phyloP scores from a whole-genome alignment of 1,139 yeast genomes.

The Kodamaea alishanica region DNA sequence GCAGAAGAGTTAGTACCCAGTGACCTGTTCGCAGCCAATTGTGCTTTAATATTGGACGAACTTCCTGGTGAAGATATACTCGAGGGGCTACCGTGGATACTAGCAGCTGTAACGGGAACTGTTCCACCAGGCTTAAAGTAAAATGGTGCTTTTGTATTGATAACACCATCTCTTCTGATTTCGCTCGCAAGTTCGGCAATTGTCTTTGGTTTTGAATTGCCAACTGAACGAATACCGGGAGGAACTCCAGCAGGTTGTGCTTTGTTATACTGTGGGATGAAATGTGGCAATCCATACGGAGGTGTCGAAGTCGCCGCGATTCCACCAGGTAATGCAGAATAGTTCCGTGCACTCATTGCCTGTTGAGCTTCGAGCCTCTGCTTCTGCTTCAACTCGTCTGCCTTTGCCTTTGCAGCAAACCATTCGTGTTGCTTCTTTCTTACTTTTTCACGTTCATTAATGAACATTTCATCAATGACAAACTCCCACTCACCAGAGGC shows the following conservation, averaged over 20 bases:
- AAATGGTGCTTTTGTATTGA: slow-evolving; percentile 31
- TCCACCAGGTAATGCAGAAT: slow-evolving; percentile 23
- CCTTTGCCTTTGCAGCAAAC: slow-evolving; percentile 55
- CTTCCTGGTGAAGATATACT: slow-evolving; percentile 14
- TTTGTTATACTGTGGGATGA: slow-evolving; percentile 22
- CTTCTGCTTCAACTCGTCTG: slow-evolving; percentile 48
- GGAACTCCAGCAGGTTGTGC: slow-evolving; percentile 11
- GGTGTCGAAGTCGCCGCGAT: slow-evolving; percentile 20
- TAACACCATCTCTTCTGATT: slow-evolving; percentile 39
- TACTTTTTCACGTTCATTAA: slow-evolving; percentile 74
- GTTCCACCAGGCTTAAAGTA: slow-evolving; percentile 30
- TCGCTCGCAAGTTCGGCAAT: slow-evolving; percentile 57
- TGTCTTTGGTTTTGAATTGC: slow-evolving; percentile 35
- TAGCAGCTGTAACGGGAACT: slow-evolving; percentile 7
- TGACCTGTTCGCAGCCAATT: slow-evolving; percentile 51
- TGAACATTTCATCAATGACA: slow-evolving; percentile 83
- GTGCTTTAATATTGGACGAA: slow-evolving; percentile 44
- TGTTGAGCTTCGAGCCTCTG: slow-evolving; percentile 33
- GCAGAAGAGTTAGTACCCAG: slow-evolving; percentile 5
- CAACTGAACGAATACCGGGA: slow-evolving; percentile 9
- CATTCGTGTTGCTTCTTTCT: slow-evolving; percentile 66
- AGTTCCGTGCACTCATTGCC: slow-evolving; percentile 15
- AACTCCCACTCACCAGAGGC: slow-evolving; percentile 77
- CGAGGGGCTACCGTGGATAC: neutral
- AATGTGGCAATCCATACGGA: slow-evolving; percentile 27